phyloP scores from a whole-genome alignment of 2,329 filamentous ascomycete species.

The Xylariaceae sp. region DNA sequence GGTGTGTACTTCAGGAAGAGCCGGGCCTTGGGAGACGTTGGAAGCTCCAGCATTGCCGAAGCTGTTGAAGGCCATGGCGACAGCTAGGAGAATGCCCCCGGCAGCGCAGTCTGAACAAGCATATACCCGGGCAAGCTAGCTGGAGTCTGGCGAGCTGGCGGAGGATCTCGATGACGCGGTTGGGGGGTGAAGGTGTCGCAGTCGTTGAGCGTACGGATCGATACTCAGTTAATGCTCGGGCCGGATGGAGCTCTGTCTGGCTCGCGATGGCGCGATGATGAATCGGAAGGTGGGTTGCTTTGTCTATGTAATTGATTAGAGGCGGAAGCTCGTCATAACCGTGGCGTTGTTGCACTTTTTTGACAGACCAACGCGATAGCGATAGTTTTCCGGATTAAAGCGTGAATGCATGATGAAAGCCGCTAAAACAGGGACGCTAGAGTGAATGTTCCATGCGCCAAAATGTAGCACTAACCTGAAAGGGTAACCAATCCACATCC shows the following conservation, averaged over 20 bases:
- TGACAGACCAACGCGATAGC: constrained; percentile 7
- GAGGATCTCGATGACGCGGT: neutral
- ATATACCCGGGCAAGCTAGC: constrained; percentile 12
- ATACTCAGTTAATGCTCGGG: neutral
- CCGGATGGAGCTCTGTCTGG: neutral
- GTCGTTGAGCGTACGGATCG: constrained; percentile 2
- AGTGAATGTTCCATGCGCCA: neutral
- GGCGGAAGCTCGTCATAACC: neutral
- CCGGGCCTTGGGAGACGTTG: constrained; percentile 49
- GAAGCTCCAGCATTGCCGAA: constrained; percentile 29
- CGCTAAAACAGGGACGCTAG: constrained; percentile 1
- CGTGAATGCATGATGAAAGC: constrained; percentile 1
- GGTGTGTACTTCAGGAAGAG: constrained; percentile 73
- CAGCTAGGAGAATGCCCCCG: constrained; percentile 13
- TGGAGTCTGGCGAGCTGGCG: neutral
- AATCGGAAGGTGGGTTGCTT: too few relatives aligned
- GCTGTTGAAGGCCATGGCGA: constrained; percentile 26
- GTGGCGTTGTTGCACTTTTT: constrained; percentile 1
- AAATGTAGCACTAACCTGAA: neutral
- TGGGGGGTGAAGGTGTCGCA: neutral
- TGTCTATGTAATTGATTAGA: neutral
- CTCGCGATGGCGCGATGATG: neutral
- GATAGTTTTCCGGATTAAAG: neutral
- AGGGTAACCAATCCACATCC: neutral
- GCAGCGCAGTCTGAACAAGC: constrained; percentile 16